Base-by-base conservation (phyloP, 2,329 filamentous ascomycete genomes). In the Colletotrichum tropicale region DNA sequence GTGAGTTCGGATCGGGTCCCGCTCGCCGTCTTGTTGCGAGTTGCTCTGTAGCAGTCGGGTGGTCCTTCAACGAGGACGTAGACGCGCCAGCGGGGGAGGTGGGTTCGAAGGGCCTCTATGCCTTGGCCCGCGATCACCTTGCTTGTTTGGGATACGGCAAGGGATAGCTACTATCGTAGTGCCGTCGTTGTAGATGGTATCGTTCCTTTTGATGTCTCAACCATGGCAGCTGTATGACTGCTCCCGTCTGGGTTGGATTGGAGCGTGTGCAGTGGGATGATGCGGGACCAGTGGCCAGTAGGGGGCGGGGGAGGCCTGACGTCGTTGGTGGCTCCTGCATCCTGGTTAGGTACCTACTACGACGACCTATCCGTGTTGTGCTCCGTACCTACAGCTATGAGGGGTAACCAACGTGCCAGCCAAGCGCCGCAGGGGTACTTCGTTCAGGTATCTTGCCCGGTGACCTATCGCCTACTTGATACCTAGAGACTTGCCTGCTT, bases 1-100 rank as follows among this genome's bases (percentile, higher is more conserved):
- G 71, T 73, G 71, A 70, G 71, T 70, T 73, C 71, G 71, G 70
- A 68, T 67, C 64, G 26, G 52, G 64, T 72, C 52, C 70, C 70
- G 64, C 64, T 43, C 38, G 38, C 38, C 38, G 38, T 43, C 38
- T 43, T 43, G 38, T 43, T 43, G 38, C 26, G 58, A 32, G 58
- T n/a, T 26, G 58, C 58, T 28, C 24, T 26, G 24, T 9, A 18
- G 26, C 18, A 34, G 24, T 58, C 13, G 21, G 52, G 13, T 58
- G 21, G 52, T 24, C 52, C 52, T 24, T 24, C 21, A 58, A 58
- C 12, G 52, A 58, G 21, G 52, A 58, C 21, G 52, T 24, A 26
- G 52, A 58, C 21, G 52, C 52, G 26, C 38, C 18, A 43, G 38
- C 38, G 38, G 38, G 38, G 18, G 38, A 43, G 18, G 38, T n/a